Evolutionary conservation across 2,329 filamentous ascomycete genomes (phyloP).

Genomic region (Claviceps sorghi): DNA sequence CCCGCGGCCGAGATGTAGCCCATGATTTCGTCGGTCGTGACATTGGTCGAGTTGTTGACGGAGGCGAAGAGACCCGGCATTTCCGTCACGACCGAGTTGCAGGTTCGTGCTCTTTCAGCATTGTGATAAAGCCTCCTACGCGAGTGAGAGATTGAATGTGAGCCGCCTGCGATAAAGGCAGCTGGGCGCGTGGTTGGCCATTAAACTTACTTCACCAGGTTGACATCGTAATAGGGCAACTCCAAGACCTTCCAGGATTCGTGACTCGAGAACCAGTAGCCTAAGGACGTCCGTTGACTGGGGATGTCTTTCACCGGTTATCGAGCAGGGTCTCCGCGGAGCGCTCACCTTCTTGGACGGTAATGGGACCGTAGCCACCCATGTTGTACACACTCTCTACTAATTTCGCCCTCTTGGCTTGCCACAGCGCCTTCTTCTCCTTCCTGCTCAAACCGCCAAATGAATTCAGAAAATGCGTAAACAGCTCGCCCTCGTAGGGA

Average conservation of each 20-base stretch:
- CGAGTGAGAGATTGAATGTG: neutral
- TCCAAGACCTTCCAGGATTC: conserved; percentile 28
- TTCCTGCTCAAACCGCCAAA: conserved; percentile 18
- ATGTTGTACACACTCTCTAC: conserved; percentile 22
- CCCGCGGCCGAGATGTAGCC: conserved; percentile 27
- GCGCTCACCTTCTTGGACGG: conserved; percentile 22
- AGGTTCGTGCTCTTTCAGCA: conserved; percentile 25
- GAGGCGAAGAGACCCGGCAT: conserved; percentile 26
- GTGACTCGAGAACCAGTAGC: conserved; percentile 27
- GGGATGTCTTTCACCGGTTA: neutral
- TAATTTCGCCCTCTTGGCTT: conserved; percentile 22
- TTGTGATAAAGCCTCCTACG: conserved; percentile 24
- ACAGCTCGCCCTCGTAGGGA: conserved; percentile 28
- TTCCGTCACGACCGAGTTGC: conserved; percentile 24
- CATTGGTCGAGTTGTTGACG: conserved; percentile 26
- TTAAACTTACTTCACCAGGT: conserved; percentile 20
- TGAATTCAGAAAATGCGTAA: conserved; percentile 26
- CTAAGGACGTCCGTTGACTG: conserved; percentile 4
- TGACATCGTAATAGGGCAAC: conserved; percentile 27
- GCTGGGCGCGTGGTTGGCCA: neutral
- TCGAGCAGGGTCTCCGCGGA: neutral
- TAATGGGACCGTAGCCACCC: conserved; percentile 24
- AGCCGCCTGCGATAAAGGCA: neutral
- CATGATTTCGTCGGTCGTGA: conserved; percentile 20
- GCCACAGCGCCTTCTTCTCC: conserved; percentile 23